Base-by-base conservation (phyloP, 257 asterid species). In the Solanum acaule region DNA sequence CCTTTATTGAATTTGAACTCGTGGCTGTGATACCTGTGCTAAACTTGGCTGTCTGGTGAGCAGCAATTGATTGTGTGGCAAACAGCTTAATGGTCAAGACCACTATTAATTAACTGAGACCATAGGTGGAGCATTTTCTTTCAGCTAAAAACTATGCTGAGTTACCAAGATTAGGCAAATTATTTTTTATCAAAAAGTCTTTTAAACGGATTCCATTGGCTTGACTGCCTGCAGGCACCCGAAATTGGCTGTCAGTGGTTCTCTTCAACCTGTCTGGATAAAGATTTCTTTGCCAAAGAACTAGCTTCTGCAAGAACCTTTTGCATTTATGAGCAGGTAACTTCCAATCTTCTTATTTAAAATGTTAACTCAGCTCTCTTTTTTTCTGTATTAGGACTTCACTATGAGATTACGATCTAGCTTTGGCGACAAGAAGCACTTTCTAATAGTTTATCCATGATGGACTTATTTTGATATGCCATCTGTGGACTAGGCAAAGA, bases 201-300 rank as follows among this genome's bases (percentile, higher is more conserved):
- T 8, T 44, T 25, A 79, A 44, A 44, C 3, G 40, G 37, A 79
- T 79, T 29, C 85, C 8, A 44, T 44, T 76, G 38, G 1, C 46
- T 88, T 40, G 10, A 38, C 67, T 90, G 88, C 44, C 88, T 88
- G 84, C 92, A 96, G 99, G 98, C 94, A 70, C 98, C 98, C 23
- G 92, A 90, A 81, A 96, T 96, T 87, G 98, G 98, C 84, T 91
- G 94, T 72, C 99, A 97, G 59, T 97, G 99, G 99, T 97, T 94
- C 89, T 94, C 96, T 73, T 92, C 95, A 68, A 87, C 92, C 78
- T 52, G 91, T 38, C 88, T 67, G 75, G 96, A 93, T 84, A 93
- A 92, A 76, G 70, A 89, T 85, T 90, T 91, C 85, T 96, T 94
- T 91, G 88, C 90, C 65, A 87, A 92, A 92, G 92, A 92, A 87